A percentile compares a stretch with the other conserved stretches of the same genome.
Evolutionary conservation across 164 flowering plant genomes (phyloP).

Genomic region (Santalum album): DNA sequence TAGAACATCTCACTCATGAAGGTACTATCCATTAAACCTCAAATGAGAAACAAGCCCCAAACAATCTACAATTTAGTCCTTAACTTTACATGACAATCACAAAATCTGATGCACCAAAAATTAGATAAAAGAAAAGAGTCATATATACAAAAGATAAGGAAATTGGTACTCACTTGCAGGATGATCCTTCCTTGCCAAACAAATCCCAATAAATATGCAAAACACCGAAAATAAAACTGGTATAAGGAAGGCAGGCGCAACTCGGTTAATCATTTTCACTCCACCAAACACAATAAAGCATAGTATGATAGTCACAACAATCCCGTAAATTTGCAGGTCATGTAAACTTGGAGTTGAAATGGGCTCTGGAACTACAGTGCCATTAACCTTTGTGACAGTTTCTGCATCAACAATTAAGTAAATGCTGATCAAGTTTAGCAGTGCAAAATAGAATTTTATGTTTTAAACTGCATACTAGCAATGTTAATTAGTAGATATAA

Average conservation of each 20-base stretch:
- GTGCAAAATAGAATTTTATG: not conserved
- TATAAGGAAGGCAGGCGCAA: constrained; percentile 94
- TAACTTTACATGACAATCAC: too few species aligned
- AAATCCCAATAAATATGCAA: constrained; percentile 80
- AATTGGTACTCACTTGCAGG: constrained; percentile 46
- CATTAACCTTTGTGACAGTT: constrained; percentile 66
- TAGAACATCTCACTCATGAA: too few species aligned
- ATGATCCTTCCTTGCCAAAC: constrained; percentile 45
- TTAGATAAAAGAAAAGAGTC: not conserved
- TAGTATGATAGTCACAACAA: constrained; percentile 80
- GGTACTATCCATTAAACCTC: too few species aligned
- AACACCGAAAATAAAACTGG: constrained; percentile 81
- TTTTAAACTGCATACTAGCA: too few species aligned
- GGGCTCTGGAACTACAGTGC: constrained; percentile 43
- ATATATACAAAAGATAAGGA: constrained; percentile 1
- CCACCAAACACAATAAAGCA: constrained; percentile 99
- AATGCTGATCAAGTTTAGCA: not conserved
- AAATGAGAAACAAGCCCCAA: too few species aligned
- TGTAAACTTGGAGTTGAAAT: constrained; percentile 67
- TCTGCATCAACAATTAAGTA: constrained; percentile 36
- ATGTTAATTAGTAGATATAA: too few species aligned
- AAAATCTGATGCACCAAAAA: too few species aligned
- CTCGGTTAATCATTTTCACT: constrained; percentile 92
- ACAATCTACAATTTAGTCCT: too few species aligned
- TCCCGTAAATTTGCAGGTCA: constrained; percentile 94